These are phyloP conservation scores for Monosporascus sp. DNA, from an alignment of 2,329 filamentous ascomycete species.

Conservation along the genomic window DNA sequence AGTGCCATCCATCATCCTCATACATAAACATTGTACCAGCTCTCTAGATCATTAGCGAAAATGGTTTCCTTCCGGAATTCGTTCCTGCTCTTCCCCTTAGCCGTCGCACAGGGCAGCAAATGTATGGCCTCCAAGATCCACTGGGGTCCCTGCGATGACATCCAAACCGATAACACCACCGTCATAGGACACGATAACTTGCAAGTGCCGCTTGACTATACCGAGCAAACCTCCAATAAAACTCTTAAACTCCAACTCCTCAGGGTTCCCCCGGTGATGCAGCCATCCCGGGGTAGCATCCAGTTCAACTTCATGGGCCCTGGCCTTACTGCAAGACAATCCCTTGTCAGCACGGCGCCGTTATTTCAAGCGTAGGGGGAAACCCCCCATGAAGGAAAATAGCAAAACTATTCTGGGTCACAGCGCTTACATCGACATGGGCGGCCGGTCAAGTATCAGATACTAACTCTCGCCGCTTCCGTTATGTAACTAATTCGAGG, in stretches of 20 bases:
- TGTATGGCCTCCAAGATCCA: conserved; percentile 3
- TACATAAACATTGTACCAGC: no score
- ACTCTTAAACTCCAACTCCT: conserved; percentile 28
- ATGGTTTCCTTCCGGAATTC: background rate
- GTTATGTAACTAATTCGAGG: conserved; percentile 16
- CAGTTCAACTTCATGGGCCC: conserved; percentile 36
- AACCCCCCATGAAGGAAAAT: background rate
- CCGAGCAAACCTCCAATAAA: conserved; percentile 15
- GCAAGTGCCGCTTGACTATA: conserved; percentile 36
- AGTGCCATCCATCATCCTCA: no score
- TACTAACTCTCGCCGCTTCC: background rate
- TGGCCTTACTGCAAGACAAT: conserved; percentile 13
- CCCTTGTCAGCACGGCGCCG: conserved; percentile 6
- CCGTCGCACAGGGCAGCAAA: background rate
- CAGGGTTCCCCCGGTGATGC: conserved; percentile 23
- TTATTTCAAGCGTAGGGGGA: conserved; percentile 15
- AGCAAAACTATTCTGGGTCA: background rate
- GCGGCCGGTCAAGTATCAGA: background rate
- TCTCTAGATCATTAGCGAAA: background rate
- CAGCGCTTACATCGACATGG: conserved; percentile 6
- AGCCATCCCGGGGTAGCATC: conserved; percentile 31
- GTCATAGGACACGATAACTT: conserved; percentile 31
- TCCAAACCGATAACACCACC: conserved; percentile 9
- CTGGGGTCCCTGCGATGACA: conserved; percentile 19
- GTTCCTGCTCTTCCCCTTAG: background rate